Percentiles rank a stretch among this genome's conserved stretches.
phyloP scores from a whole-genome alignment of 306 rosid species.

The Abrus pulchellus region DNA sequence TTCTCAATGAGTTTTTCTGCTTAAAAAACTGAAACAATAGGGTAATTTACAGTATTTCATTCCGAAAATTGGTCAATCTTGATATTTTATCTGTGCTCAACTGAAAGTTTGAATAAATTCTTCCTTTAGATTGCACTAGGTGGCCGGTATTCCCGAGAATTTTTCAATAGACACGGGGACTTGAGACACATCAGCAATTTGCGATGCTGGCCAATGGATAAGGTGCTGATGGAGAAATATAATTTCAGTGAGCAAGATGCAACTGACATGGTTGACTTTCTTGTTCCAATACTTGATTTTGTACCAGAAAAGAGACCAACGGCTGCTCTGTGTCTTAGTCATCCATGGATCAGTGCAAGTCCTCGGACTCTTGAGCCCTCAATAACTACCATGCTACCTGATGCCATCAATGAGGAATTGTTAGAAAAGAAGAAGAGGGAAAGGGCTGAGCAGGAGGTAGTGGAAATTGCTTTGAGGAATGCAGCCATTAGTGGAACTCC shows the following conservation, averaged over 20 bases:
- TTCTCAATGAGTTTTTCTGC: slow-evolving; percentile 15
- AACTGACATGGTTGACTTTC: slow-evolving; percentile 69
- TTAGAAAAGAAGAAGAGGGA: slow-evolving; percentile 60
- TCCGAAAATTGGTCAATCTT: slow-evolving; percentile 26
- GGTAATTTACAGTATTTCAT: slow-evolving; percentile 32
- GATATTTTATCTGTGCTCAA: not conserved
- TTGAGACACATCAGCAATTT: slow-evolving; percentile 79
- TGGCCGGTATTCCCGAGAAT: slow-evolving; percentile 85
- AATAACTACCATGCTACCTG: slow-evolving; percentile 20
- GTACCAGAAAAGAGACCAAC: slow-evolving; percentile 81
- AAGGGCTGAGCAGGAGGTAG: slow-evolving; percentile 63
- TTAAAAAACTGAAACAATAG: not conserved
- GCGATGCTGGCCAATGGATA: slow-evolving; percentile 82
- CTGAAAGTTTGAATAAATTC: slow-evolving; percentile 36
- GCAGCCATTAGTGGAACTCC: slow-evolving; percentile 60
- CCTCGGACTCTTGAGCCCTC: slow-evolving; percentile 71
- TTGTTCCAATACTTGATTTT: slow-evolving; percentile 77
- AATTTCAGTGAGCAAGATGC: slow-evolving; percentile 84
- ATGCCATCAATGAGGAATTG: slow-evolving; percentile 37
- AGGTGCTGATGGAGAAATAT: slow-evolving; percentile 80
- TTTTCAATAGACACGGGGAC: slow-evolving; percentile 79
- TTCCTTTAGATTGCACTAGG: slow-evolving; percentile 79
- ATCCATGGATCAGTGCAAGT: slow-evolving; percentile 81
- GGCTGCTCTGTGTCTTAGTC: slow-evolving; percentile 83
- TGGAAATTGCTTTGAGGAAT: slow-evolving; percentile 61